A percentile compares a stretch with the other conserved stretches of the same genome.
Evolutionary conservation across 2,329 filamentous ascomycete species (phyloP).

Genomic region (Pyrenophora seminiperda): DNA sequence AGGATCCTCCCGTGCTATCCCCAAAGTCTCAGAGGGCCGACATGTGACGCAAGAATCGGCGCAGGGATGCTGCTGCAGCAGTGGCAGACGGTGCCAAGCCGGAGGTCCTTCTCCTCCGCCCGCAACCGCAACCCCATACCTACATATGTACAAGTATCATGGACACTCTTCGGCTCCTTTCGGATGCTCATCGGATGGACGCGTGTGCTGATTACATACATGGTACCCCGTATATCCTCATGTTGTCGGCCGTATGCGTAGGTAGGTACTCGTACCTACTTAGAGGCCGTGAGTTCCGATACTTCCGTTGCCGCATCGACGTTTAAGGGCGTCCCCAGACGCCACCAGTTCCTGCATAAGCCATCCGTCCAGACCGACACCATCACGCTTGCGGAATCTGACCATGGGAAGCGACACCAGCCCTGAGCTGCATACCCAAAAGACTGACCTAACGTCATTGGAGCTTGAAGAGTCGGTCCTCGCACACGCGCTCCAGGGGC

Average conservation of each 20-base stretch:
- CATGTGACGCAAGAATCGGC: slow-evolving; percentile 24
- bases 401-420: slow-evolving; percentile 2
- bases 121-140: not conserved
- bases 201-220: too few species aligned
- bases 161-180: not conserved
- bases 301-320: not conserved
- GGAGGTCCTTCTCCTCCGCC: slow-evolving; percentile 4
- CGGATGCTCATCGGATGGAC: not conserved
- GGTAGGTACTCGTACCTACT: too few species aligned
- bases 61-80: slow-evolving; percentile 4
- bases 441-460: slow-evolving; percentile 19
- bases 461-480: slow-evolving; percentile 30
- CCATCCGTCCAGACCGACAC: slow-evolving; percentile 48
- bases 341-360: slow-evolving; percentile 5
- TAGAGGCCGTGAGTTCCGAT: too few species aligned
- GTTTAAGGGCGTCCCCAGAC: not conserved
- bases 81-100: slow-evolving; percentile 7
- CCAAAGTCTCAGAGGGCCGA: slow-evolving; percentile 6
- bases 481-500: slow-evolving; percentile 37
- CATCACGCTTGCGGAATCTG: not conserved
- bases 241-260: too few species aligned
- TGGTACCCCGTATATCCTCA: too few species aligned
- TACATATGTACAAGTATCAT: too few species aligned
- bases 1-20: slow-evolving; percentile 4
- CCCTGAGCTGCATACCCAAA: slow-evolving; percentile 8